Evolutionary conservation across 2,329 filamentous ascomycete species (phyloP), one percentile per base, ranked within the genome.

Genomic region (Iodosphaeria phyllophila): DNA sequence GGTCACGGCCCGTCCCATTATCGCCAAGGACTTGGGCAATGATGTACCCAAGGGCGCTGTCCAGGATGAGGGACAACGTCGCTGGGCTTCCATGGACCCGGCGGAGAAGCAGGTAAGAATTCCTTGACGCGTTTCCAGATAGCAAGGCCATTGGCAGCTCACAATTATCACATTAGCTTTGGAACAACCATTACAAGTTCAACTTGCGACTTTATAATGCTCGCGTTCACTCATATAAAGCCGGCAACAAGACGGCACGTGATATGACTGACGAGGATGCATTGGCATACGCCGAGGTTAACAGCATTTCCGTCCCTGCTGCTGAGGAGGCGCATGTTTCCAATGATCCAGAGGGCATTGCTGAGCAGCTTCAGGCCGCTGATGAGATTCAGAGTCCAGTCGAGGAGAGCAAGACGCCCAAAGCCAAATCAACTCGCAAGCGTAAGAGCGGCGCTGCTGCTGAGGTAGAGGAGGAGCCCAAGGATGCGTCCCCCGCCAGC

Each of bases 21-120:
- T 95, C 38, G 74, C 78, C 29, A 62, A 60, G 17, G 82, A 91
- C 38, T 64, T 92, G 8, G 78, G 76, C 13, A 46, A 67, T n/a
- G 63, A 70, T 30, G 71, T 74, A 6, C 74, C 76, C 47, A 84
- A 86, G 46, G 82, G 82, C 42, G 80, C 84, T 29, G 78, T 95
- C 24, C 76, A 83, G 44, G 71, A 79, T 31, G 83, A 92, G 51
- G 80, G 83, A 20, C 84, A 82, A 43, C 71, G 72, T 39, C 69
- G 84, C 41, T 93, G 86, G 86, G 65, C 72, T 32, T 64, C 68
- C 35, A 82, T 93, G 74, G 57, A 58, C 5, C 62, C 73, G 2
- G 51, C 57, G 7, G 75, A 91, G 54, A 91, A 91, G 55, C 54
- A 54, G 32, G 57, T 58, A 36, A 38, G 54, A 45, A 7, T 17